A percentile compares a stretch with the other conserved stretches of the same genome.
Evolutionary conservation across 495 filamentous ascomycete genomes (phyloP).

Genomic region (Tuber brumale): DNA sequence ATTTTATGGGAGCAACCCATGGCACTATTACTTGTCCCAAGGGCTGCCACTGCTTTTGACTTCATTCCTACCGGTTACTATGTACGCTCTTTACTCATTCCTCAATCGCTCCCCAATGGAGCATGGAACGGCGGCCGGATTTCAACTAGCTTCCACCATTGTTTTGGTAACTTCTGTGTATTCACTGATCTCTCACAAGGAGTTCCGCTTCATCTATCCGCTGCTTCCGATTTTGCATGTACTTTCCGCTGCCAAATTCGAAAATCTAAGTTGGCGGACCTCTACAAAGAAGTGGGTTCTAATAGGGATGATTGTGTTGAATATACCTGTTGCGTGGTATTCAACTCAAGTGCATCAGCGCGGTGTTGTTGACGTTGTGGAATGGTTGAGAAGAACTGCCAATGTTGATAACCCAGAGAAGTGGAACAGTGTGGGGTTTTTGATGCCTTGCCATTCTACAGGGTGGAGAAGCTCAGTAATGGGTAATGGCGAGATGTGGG

Average conservation of each 20-base stretch:
- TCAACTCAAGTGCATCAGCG: conserved; percentile 69
- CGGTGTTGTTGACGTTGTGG: conserved; percentile 63
- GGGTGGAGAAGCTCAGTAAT: conserved; percentile 85
- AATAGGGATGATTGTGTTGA: conserved; percentile 52
- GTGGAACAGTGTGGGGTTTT: conserved; percentile 68
- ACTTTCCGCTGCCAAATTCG: conserved; percentile 55
- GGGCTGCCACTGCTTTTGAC: conserved; percentile 82
- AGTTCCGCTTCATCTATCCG: conserved; percentile 95
- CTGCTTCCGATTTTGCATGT: conserved; percentile 79
- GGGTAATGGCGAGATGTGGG: conserved; percentile 70
- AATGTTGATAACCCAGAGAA: conserved; percentile 43
- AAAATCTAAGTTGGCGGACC: conserved; percentile 24
- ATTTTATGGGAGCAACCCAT: conserved; percentile 87
- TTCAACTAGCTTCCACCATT: conserved; percentile 57
- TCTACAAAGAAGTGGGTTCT: conserved; percentile 24
- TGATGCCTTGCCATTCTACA: conserved; percentile 96
- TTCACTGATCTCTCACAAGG: conserved; percentile 85
- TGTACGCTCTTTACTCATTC: conserved; percentile 57
- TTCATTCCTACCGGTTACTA: conserved; percentile 68
- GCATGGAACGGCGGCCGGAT: conserved; percentile 29
- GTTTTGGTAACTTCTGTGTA: conserved; percentile 57
- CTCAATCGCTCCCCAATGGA: conserved; percentile 23
- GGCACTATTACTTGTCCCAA: conserved; percentile 89
- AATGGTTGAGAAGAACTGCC: conserved; percentile 56
- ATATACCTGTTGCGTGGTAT: conserved; percentile 67